Evolutionary conservation across 2,329 filamentous ascomycete species (phyloP).

Genomic region (Venturia aucupariae): DNA sequence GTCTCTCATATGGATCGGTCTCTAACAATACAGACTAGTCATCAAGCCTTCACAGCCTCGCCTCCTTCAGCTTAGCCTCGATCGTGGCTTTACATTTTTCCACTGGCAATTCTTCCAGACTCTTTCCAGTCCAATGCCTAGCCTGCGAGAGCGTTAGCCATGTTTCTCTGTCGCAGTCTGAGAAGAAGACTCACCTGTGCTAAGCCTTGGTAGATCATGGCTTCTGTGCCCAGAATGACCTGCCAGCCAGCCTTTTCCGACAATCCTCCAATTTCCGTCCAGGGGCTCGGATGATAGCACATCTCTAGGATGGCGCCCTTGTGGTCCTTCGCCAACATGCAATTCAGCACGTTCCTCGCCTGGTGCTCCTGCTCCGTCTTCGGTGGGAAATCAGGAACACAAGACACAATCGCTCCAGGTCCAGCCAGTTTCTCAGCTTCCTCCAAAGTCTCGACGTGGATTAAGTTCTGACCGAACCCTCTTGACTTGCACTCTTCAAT

Average conservation of each 20-base stretch:
- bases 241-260: conserved; percentile 57
- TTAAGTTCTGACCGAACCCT: conserved; percentile 50
- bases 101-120: conserved; percentile 50
- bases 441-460: conserved; percentile 52
- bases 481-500: conserved; percentile 52
- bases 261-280: conserved; percentile 56
- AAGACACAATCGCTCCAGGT: conserved; percentile 61
- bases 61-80: conserved; percentile 20
- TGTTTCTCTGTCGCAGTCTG: neutral
- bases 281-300: conserved; percentile 70
- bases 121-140: conserved; percentile 53
- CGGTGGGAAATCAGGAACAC: conserved; percentile 69
- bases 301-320: conserved; percentile 69
- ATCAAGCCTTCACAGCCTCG: conserved; percentile 5
- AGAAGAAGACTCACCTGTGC: conserved; percentile 45
- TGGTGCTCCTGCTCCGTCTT: conserved; percentile 52
- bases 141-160: conserved; percentile 21
- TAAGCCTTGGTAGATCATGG: conserved; percentile 67
- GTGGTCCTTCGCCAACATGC: conserved; percentile 38
- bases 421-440: conserved; percentile 50
- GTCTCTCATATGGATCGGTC: neutral
- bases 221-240: conserved; percentile 67
- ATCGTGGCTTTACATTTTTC: conserved; percentile 48
- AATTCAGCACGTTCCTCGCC: conserved; percentile 48
- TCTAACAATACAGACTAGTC: neutral